Conservation (phyloP, 345 rosid species). For the Leavenworthia alabamica region DNA sequence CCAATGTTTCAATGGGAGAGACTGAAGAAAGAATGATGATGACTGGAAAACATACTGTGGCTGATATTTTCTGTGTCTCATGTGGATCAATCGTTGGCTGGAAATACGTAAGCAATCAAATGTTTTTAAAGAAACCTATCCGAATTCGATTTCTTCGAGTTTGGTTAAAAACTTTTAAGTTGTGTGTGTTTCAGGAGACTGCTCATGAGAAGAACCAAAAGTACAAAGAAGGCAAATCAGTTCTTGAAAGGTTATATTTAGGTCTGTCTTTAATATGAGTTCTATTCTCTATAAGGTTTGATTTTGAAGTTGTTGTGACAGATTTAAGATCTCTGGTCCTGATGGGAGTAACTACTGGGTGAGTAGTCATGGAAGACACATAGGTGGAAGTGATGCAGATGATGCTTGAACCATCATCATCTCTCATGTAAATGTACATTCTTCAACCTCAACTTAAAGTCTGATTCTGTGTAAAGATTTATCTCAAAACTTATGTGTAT, state of each 20-base stretch:
- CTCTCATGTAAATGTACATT: slow-evolving; percentile 19
- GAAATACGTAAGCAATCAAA: slow-evolving; percentile 71
- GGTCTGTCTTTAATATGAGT: background rate
- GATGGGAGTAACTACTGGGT: slow-evolving; percentile 81
- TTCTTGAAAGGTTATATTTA: slow-evolving; percentile 70
- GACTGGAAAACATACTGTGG: slow-evolving; percentile 85
- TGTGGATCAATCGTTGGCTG: slow-evolving; percentile 97
- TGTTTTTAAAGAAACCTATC: background rate
- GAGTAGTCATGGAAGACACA: slow-evolving; percentile 59
- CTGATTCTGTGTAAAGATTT: background rate
- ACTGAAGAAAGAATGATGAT: slow-evolving; percentile 78
- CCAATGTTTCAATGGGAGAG: slow-evolving; percentile 62
- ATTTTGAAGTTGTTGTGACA: slow-evolving; percentile 27
- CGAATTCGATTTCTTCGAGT: background rate
- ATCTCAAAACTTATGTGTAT: background rate
- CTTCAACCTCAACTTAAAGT: slow-evolving; percentile 1
- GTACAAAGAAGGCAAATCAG: slow-evolving; percentile 98
- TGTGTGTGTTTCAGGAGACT: slow-evolving; percentile 52
- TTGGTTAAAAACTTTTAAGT: background rate
- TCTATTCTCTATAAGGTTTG: background rate
- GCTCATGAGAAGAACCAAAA: slow-evolving; percentile 86
- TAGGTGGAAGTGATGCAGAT: slow-evolving; percentile 88
- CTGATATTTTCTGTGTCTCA: slow-evolving; percentile 87
- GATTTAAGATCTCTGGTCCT: slow-evolving; percentile 84
- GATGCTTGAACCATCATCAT: slow-evolving; percentile 54